Base-by-base conservation (phyloP, 441 rosid genomes). In the Aleurites moluccanus region DNA sequence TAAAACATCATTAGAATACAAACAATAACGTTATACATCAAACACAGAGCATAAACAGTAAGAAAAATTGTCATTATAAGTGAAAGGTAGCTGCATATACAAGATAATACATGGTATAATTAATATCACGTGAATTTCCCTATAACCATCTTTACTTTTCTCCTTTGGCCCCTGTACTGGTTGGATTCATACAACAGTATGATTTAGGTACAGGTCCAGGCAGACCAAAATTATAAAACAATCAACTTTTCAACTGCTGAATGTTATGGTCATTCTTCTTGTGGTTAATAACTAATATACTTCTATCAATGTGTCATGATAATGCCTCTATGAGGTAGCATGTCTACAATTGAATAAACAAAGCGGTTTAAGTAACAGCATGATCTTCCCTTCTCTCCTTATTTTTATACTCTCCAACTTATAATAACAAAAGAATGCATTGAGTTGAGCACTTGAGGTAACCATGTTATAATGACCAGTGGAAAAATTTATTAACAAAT, bases 1-100 rank as follows among this genome's bases (percentile, higher is more conserved):
- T 21, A 70, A 75, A 69, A 40, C 27, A 42, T 70, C 28, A 59
- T 27, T 65, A 57, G 23, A 44, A 66, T 40, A 53, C n/a, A 64
- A 70, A 73, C 47, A 67, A 33, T 25, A 71, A 42, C 10, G 62
- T 20, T 60, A 42, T 40, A 75, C 38, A 57, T 44, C 8, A 28
- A 27, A 59, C 27, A 18, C 16, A 45, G 45, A 45, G 50, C 33
- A 27, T 10, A 59, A 57, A 69, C 14, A n/a, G 67, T 25, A 42
- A 50, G 25, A 55, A 56, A 28, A 27, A 64, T 57, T 45, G 30
- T 66, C 44, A 40, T 23, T 30, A 53, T 20, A 67, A 13, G 40
- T 20, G 15, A 47, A 59, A 13, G 33, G 18, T 53, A 25, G 15
- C 14, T 63, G 21, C n/a, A 21, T 16, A 27, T 40, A 13, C 25